Percentiles rank a stretch among this genome's conserved stretches.
Evolutionary conservation across 2,329 filamentous ascomycete species (phyloP).

Genomic region (Penicillium sp.): DNA sequence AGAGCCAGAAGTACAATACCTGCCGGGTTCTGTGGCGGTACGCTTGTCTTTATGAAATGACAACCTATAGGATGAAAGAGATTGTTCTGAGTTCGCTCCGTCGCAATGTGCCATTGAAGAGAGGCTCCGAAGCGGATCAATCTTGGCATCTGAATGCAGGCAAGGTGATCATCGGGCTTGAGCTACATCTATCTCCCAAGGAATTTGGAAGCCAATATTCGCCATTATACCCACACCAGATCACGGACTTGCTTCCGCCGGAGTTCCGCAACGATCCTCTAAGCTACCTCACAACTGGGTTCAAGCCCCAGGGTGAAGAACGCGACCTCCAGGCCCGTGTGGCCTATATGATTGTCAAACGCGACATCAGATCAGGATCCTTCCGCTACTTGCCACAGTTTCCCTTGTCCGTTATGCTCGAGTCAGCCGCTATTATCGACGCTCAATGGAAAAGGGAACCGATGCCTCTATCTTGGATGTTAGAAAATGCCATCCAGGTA

Average conservation of each 20-base stretch:
- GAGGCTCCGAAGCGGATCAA: constrained; percentile 10
- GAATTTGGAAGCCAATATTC: constrained; percentile 8
- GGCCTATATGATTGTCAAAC: constrained; percentile 30
- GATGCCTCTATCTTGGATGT: constrained; percentile 32
- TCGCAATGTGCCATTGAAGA: constrained; percentile 25
- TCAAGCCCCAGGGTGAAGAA: constrained; percentile 21
- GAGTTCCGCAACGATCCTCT: constrained; percentile 34
- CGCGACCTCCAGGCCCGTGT: constrained; percentile 33
- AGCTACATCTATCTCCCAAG: constrained; percentile 20
- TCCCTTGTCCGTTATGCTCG: constrained; percentile 38
- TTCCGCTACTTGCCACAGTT: constrained; percentile 24
- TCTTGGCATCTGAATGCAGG: constrained; percentile 33
- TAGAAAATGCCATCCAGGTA: constrained; percentile 40
- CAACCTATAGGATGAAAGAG: constrained; percentile 40
- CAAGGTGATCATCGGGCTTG: constrained; percentile 40
- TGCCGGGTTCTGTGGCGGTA: constrained; percentile 54
- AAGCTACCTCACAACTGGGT: constrained; percentile 26
- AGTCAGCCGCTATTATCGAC: constrained; percentile 40
- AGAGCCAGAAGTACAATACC: constrained; percentile 43
- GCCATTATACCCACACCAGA: constrained; percentile 1
- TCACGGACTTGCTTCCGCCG: constrained; percentile 26
- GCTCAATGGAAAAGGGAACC: constrained; percentile 32
- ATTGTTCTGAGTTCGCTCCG: constrained; percentile 36
- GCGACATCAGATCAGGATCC: constrained; percentile 33
- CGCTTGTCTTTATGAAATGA: constrained; percentile 45